Evolutionary conservation across 2,329 filamentous ascomycete species (phyloP), one percentile per base, ranked within the genome.

Genomic region (Penicillium sp.): DNA sequence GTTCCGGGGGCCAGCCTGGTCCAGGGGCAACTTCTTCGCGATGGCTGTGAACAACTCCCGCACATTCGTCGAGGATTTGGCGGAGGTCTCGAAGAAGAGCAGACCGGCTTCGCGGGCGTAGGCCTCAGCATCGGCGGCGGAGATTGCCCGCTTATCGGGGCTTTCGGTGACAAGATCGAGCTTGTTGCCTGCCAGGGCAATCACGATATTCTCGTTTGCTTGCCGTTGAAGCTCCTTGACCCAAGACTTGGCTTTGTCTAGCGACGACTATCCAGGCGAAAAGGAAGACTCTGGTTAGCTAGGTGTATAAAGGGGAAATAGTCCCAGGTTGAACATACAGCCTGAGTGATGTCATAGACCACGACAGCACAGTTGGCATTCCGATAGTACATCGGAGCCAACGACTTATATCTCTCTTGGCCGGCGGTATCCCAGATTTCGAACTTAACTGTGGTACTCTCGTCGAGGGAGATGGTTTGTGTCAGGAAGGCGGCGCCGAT

Each of bases 351-450:
- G 78, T 99, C 94, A 77, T 99, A 99, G 62, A 99, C 94, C 42
- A 99, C 93, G 26, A 99, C 93, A 52, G 95, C 94, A 78, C 94
- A 97, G 84, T 99, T 97, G 65, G 95, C 95, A 74, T 99, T 99
- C 67, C 95, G 83, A 80, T 99, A 99, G 82, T 99, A 99, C 94
- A 99, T 99, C 66, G 94, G 94, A 27, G 94, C 94, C 62, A 99
- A 82, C 10, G 94, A 97, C 82, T 97, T 97, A 84, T 97, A 99
- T 70, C 95, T 86, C 78, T 99, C 94, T 79, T 99, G 94, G 59
- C 94, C 94, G 58, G 94, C 94, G 8, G 94, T 99, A 77, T 97
- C 92, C 92, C 94, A 99, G 72, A 99, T 99, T 78, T 99, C 94
- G 70, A 99, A 99, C 81, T 99, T 99, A 77, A 99, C 93, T 50